phyloP scores from a whole-genome alignment of 495 filamentous ascomycete species.

The Trypethelium eluteriae region DNA sequence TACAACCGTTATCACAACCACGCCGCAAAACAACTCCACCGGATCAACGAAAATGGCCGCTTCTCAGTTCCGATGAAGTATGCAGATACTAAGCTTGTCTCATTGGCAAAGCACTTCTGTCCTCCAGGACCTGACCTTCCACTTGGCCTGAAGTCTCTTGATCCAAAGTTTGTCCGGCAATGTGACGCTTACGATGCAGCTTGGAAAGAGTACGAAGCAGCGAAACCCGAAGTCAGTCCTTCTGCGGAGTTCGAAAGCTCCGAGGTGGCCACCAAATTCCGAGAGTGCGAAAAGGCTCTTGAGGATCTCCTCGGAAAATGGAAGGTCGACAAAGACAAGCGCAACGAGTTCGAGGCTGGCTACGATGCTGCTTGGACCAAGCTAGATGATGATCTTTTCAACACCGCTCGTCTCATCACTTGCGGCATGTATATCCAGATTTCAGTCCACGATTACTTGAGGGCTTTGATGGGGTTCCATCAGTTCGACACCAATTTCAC shows the following conservation, averaged over 20 bases:
- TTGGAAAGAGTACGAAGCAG: slow-evolving; percentile 21
- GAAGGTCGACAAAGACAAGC: slow-evolving; percentile 8
- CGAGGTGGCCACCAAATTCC: slow-evolving; percentile 42
- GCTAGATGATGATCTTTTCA: slow-evolving; percentile 78
- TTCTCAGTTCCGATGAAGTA: slow-evolving; percentile 37
- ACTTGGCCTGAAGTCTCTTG: slow-evolving; percentile 11
- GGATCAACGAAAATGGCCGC: slow-evolving; percentile 63
- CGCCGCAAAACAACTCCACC: slow-evolving; percentile 58
- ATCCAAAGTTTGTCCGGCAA: slow-evolving; percentile 7
- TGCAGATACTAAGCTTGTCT: slow-evolving; percentile 12
- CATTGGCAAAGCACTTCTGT: slow-evolving; percentile 10
- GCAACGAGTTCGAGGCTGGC: slow-evolving; percentile 5
- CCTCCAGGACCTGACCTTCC: slow-evolving; percentile 10
- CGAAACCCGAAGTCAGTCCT: slow-evolving; percentile 40
- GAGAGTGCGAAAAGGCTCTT: slow-evolving; percentile 9
- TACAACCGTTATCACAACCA: slow-evolving; percentile 77
- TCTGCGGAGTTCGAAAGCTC: slow-evolving; percentile 36
- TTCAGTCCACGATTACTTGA: slow-evolving; percentile 72
- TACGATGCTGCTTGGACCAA: slow-evolving; percentile 49
- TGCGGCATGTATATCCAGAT: slow-evolving; percentile 83
- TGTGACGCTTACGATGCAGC: slow-evolving; percentile 7
- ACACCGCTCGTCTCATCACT: slow-evolving; percentile 69
- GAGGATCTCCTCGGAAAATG: slow-evolving; percentile 11
- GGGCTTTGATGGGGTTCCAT: slow-evolving; percentile 78
- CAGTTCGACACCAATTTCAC: slow-evolving; percentile 70